A percentile compares a stretch with the other conserved stretches of the same genome.
phyloP scores from a whole-genome alignment of 768 basidiomycete genomes.

The Lentinula sp. region DNA sequence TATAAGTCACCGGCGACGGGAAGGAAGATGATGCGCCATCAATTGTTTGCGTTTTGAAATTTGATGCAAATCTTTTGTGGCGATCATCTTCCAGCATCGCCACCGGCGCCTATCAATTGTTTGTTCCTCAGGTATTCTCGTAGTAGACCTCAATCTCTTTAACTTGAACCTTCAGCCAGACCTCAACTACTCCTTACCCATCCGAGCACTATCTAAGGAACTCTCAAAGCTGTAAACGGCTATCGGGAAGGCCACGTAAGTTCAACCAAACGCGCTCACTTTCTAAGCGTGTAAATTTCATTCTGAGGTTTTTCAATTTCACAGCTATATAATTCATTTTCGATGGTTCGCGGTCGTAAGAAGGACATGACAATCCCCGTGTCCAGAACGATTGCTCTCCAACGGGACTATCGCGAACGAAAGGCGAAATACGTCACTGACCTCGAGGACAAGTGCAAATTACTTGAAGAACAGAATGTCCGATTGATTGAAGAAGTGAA shows the following conservation, averaged over 20 bases:
- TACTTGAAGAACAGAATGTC: constrained; percentile 3
- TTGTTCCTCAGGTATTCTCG: neutral
- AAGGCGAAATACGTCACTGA: neutral
- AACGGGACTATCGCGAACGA: constrained; percentile 5
- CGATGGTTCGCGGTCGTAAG: constrained; percentile 7
- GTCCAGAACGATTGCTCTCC: neutral
- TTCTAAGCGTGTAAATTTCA: neutral
- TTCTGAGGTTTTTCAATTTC: neutral
- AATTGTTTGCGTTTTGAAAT: neutral
- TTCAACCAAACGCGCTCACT: neutral
- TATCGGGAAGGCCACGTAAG: neutral
- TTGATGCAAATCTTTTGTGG: neutral
- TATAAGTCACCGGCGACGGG: neutral
- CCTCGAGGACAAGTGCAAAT: constrained; percentile 3
- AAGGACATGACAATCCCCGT: constrained; percentile 2
- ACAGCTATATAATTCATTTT: neutral
- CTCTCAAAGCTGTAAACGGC: no score
- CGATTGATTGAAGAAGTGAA: neutral
- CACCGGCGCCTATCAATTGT: neutral
- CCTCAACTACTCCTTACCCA: no score
- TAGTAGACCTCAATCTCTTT: neutral
- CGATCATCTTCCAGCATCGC: neutral
- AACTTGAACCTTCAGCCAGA: neutral
- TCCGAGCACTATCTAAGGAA: no score
- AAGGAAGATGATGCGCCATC: neutral